Conservation (phyloP, 2,329 filamentous ascomycete species). For the Nothophoma quercina region DNA sequence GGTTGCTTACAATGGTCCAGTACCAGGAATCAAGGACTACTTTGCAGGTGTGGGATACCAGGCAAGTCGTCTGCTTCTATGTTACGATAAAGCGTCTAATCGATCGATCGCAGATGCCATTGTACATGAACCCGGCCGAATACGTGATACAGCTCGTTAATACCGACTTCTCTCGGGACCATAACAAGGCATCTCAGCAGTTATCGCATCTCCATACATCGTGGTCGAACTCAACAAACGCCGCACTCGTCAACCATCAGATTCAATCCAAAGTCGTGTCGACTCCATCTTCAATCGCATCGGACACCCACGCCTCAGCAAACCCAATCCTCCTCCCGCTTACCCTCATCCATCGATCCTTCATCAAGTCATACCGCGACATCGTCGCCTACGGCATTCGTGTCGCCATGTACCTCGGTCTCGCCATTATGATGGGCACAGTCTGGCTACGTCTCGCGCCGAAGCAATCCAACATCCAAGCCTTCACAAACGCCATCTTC, state of each 20-base stretch:
- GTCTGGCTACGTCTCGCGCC: conserved; percentile 79
- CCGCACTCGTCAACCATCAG: conserved; percentile 30
- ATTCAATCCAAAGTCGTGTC: conserved; percentile 30
- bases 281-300: not conserved
- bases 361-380: conserved; percentile 85
- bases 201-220: conserved; percentile 62
- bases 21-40: conserved; percentile 66
- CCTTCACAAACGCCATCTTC: conserved; percentile 81
- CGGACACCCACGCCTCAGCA: conserved; percentile 41
- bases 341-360: conserved; percentile 77
- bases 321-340: conserved; percentile 61
- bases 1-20: conserved; percentile 75
- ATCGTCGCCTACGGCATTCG: conserved; percentile 84
- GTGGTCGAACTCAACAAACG: conserved; percentile 62
- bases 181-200: conserved; percentile 56
- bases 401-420: conserved; percentile 79
- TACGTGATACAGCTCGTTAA: conserved; percentile 81
- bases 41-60: conserved; percentile 66
- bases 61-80: conserved; percentile 14
- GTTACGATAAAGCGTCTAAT: no score
- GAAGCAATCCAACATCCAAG: conserved; percentile 76
- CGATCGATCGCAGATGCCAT: conserved; percentile 71
- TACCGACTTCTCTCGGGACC: conserved; percentile 71
- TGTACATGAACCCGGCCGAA: conserved; percentile 80
- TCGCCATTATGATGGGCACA: conserved; percentile 88